Conservation (phyloP, 2,329 filamentous ascomycete species). For the Verticillium tricorpus region DNA sequence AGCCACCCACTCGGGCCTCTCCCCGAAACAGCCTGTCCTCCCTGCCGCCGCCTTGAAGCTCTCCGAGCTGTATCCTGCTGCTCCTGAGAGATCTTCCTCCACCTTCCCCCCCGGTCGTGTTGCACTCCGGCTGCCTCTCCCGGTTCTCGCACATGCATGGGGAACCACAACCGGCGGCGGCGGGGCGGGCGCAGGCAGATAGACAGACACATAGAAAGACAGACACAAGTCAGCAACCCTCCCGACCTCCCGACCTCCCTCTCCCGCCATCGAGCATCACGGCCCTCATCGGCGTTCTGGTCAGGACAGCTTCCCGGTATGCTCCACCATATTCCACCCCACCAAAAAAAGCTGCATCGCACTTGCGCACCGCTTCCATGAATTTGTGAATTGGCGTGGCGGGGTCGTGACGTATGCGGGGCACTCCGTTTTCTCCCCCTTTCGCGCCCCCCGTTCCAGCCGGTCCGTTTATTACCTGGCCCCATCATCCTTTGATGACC, state of each 20-base stretch:
- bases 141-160: background rate
- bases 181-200: background rate
- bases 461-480: constrained; percentile 1
- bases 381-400: background rate
- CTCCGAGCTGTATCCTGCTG: background rate
- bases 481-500: background rate
- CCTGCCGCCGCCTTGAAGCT: background rate
- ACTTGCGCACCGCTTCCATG: background rate
- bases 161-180: background rate
- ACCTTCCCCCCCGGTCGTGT: background rate
- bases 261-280: background rate
- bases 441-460: background rate
- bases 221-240: background rate
- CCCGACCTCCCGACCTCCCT: background rate
- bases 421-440: background rate
- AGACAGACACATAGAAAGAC: background rate
- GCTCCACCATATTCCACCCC: background rate
- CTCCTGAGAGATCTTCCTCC: background rate
- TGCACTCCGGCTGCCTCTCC: background rate
- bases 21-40: constrained; percentile 8
- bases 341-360: background rate
- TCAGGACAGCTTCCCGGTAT: background rate
- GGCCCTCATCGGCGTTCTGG: background rate
- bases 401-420: constrained; percentile 11
- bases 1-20: constrained; percentile 6